phyloP scores from a whole-genome alignment of 805 yeast genomes.

The Sugiyamaella lignohabitans region DNA sequence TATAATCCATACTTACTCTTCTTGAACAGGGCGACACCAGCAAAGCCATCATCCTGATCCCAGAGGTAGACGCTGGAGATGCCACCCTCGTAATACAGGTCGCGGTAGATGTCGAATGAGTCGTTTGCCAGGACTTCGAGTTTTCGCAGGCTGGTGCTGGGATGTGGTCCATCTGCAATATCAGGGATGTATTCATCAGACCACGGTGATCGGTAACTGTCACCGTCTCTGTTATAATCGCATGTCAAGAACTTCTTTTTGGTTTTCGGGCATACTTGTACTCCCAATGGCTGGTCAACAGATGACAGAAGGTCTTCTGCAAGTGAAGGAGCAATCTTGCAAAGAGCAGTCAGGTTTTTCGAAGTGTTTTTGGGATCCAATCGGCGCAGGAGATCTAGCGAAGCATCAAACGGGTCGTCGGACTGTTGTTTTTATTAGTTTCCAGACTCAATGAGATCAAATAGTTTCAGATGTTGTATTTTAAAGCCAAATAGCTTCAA shows the following conservation, averaged over 20 bases:
- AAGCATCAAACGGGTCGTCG: conserved; percentile 62
- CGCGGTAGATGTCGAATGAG: conserved; percentile 87
- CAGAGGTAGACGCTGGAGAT: conserved; percentile 82
- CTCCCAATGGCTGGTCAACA: conserved; percentile 75
- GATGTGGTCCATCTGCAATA: conserved; percentile 65
- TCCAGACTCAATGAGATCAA: too few relatives aligned
- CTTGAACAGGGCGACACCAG: conserved; percentile 85
- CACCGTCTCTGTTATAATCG: conserved; percentile 94
- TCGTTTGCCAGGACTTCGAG: conserved; percentile 80
- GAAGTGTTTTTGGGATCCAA: conserved; percentile 59
- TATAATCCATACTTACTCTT: conserved; percentile 44
- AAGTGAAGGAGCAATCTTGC: conserved; percentile 54
- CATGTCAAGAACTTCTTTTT: conserved; percentile 75
- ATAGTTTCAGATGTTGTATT: too few relatives aligned
- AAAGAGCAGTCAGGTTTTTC: conserved; percentile 39
- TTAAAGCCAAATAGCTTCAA: too few relatives aligned
- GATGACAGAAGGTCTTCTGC: conserved; percentile 84
- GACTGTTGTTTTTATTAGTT: neutral
- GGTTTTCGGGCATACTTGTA: conserved; percentile 42
- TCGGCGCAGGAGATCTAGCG: conserved; percentile 70
- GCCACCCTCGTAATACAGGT: conserved; percentile 93
- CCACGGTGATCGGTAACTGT: conserved; percentile 89
- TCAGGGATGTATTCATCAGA: conserved; percentile 59
- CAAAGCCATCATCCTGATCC: conserved; percentile 81
- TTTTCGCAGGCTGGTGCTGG: conserved; percentile 58